Base-by-base conservation (phyloP, 345 rosid genomes). In the Citrus cavaleriei region DNA sequence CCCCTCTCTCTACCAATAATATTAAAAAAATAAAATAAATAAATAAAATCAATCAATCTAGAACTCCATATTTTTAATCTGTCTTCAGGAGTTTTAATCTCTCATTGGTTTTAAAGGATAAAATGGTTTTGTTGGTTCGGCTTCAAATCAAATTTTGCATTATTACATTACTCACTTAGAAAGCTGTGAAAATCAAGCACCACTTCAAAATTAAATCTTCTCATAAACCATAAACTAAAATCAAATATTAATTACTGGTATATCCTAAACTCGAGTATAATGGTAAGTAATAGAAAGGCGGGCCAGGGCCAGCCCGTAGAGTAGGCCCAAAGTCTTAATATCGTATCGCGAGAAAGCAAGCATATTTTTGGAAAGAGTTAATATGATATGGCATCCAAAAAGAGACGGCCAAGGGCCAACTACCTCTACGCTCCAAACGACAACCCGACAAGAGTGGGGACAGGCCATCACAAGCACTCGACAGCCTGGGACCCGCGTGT, bases 381-480 rank as follows among this genome's bases (percentile, higher is more conserved):
- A 2, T 42, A 12, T 12, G 51, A 16, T 42, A 10, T 51, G 34
- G 54, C 55, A 7, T 5, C 7, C 4, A 8, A 51, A 37, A 63
- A 19, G 73, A 75, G 64, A 74, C 80, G 73, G n/a, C 61, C 85
- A 79, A 65, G 77, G 70, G 21, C 66, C 85, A 77, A 66, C 16
- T 0, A 24, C 32, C 74, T 12, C 61, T 5, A 55, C 61, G 37
- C 78, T 78, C 82, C 86, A 68, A 84, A 83, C 85, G 87, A 88
- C 86, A 86, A 84, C 7, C 85, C 89, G 91, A 88, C 91, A 84
- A 66, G 7, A 27, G 60, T 72, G 81, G 87, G 83, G 19, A 79
- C 85, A 12, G n/a, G 80, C 70, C 51, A 71, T 51, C 57, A 18
- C 21, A 16, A 46, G 5, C 18, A 46, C 51, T 46, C 51, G 51